Base-by-base conservation (phyloP, 2,329 filamentous ascomycete genomes). In the Pseudonectria foliicola region DNA sequence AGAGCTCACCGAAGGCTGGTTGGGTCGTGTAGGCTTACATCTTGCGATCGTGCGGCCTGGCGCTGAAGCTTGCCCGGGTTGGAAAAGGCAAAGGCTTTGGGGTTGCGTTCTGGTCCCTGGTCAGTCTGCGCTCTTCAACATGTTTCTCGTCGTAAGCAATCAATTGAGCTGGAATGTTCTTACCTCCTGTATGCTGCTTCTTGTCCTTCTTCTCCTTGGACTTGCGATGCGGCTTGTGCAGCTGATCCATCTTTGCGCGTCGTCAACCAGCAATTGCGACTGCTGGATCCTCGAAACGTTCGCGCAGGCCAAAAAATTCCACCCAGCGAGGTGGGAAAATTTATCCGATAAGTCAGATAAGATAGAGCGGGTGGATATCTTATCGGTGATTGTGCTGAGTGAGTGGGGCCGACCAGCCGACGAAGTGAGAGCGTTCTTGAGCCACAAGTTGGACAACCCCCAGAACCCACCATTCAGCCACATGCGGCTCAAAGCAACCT, bases 41-140 rank as follows among this genome's bases (percentile, higher is more conserved):
- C 82, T 54, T 80, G 73, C 39, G 80, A 82, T 55, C 84, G 71
- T 34, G 80, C 79, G 5, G 82, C 84, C 46, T 85, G 77, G 59
- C 80, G 83, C 40, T 82, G 78, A 49, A 90, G 73, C 55, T 82
- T 84, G 44, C 88, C 89, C 1, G 89, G 87, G 42, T 83, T 82
- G 27, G 85, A 73, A 59, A 84, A 86, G 35, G 86, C 82, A 61
- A 95, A 95, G 11, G 89, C 89, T 65, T 95, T 95, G 3, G 87
- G 85, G 57, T 95, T 95, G 44, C 69, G 71, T 36, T 85, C 85
- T 80, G 42, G 27, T 10, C 6, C n/a, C 31, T 31, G 7, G 44
- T 57, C 39, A 57, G 53, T 34, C 40, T 45, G 39, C 35, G 31
- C 4, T 21, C 18, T 21, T 21, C 18, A 8, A 8, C 5, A 8